A percentile compares a stretch with the other conserved stretches of the same genome.
Evolutionary conservation across 371 early-diverging fungal species (phyloP).

Genomic region (Apophysomyces elegans): DNA sequence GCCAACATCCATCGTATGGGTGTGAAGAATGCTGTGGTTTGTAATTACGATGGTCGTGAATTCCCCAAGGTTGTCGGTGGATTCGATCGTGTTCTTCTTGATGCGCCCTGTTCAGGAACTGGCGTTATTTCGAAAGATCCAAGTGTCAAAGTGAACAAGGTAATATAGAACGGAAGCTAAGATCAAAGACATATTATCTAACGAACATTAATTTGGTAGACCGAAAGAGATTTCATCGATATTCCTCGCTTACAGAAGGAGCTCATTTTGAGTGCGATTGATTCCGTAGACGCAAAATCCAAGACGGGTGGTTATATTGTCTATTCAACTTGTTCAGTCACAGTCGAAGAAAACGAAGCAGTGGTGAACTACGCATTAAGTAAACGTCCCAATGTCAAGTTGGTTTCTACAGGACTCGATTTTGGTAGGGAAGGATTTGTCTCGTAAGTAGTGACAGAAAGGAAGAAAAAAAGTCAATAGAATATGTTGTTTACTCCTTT

Average conservation of each 20-base stretch:
- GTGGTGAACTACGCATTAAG: constrained; percentile 96
- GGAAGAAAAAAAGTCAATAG: background rate
- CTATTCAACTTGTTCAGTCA: constrained; percentile 99
- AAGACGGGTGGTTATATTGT: constrained; percentile 96
- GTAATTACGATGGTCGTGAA: constrained; percentile 96
- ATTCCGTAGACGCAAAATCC: constrained; percentile 94
- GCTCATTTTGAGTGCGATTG: constrained; percentile 96
- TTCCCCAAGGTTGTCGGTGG: constrained; percentile 95
- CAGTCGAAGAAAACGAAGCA: constrained; percentile 99
- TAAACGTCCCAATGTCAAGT: constrained; percentile 94
- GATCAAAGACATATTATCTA: background rate
- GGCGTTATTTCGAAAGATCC: constrained; percentile 99
- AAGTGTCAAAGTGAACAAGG: constrained; percentile 93
- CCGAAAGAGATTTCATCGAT: constrained; percentile 88
- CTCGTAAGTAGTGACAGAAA: constrained; percentile 34
- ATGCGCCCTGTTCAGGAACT: constrained; percentile 99
- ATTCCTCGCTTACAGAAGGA: constrained; percentile 96
- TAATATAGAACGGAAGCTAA: constrained; percentile 10
- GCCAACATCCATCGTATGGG: constrained; percentile 98
- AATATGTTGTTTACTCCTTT: background rate
- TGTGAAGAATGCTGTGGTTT: constrained; percentile 94
- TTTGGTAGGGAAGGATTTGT: constrained; percentile 94
- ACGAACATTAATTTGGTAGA: constrained; percentile 25
- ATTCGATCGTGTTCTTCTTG: constrained; percentile 97
- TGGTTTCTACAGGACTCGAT: constrained; percentile 88